Conservation (phyloP, 2,329 filamentous ascomycete genomes). For the Colletotrichum abscissum region DNA sequence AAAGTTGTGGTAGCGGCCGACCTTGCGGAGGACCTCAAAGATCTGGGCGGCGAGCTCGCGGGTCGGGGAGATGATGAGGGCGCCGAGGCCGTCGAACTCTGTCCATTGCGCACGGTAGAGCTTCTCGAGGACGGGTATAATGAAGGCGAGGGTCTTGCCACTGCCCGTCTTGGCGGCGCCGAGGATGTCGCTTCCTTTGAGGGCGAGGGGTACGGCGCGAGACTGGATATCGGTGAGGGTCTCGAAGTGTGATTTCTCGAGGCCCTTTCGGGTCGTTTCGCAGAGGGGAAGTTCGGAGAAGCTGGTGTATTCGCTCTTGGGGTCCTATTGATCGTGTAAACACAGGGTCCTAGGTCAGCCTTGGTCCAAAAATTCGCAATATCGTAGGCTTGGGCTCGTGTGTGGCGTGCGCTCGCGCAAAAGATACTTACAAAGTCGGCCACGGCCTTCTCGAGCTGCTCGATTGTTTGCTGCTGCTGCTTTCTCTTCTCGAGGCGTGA, state of each 20-base stretch:
- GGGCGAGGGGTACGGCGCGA: slow-evolving; percentile 85
- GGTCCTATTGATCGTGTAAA: slow-evolving; percentile 58
- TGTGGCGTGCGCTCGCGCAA: background rate
- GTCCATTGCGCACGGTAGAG: slow-evolving; percentile 91
- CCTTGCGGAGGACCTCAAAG: slow-evolving; percentile 91
- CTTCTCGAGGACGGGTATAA: slow-evolving; percentile 92
- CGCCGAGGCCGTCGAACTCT: slow-evolving; percentile 89
- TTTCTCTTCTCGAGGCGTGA: slow-evolving; percentile 45
- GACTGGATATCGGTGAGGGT: slow-evolving; percentile 92
- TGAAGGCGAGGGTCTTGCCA: slow-evolving; percentile 93
- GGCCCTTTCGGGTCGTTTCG: slow-evolving; percentile 79
- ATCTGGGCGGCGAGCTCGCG: slow-evolving; percentile 97
- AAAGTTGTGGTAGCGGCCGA: slow-evolving; percentile 89
- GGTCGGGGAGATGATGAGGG: slow-evolving; percentile 92
- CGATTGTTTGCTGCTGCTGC: slow-evolving; percentile 52
- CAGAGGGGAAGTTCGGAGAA: slow-evolving; percentile 92
- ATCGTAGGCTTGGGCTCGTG: rapidly evolving
- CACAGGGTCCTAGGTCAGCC: background rate
- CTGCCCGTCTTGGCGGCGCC: slow-evolving; percentile 96
- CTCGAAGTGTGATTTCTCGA: slow-evolving; percentile 89
- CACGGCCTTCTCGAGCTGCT: slow-evolving; percentile 51
- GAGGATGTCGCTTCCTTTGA: slow-evolving; percentile 89
- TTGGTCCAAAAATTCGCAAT: background rate
- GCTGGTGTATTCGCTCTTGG: slow-evolving; percentile 69
- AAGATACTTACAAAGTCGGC: slow-evolving; percentile 51